phyloP scores from a whole-genome alignment of 805 yeast species.

The Priceomyces haplophilus region DNA sequence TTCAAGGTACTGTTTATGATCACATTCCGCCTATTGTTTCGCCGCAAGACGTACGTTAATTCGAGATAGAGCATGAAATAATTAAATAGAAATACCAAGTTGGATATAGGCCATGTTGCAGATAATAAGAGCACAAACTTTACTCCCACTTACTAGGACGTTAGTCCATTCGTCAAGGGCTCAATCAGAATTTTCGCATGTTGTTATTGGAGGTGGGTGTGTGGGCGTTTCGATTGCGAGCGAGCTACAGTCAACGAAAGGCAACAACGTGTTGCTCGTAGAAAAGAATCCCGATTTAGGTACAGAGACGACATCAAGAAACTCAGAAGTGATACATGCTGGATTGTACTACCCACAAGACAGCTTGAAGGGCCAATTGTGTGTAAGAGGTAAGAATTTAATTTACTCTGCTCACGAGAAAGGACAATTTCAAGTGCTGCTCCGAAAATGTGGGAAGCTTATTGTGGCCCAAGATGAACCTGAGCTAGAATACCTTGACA shows the following conservation, averaged over 20 bases:
- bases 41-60: no score
- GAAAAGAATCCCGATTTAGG: constrained; percentile 70
- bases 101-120: no score
- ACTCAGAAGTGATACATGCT: constrained; percentile 91
- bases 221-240: constrained; percentile 83
- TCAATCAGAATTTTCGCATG: constrained; percentile 58
- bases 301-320: constrained; percentile 81
- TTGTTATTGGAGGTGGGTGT: constrained; percentile 79
- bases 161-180: background rate
- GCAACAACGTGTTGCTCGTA: constrained; percentile 56
- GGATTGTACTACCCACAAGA: constrained; percentile 77
- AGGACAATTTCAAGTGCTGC: constrained; percentile 44
- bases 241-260: constrained; percentile 47
- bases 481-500: constrained; percentile 58
- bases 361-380: constrained; percentile 64
- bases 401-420: constrained; percentile 52
- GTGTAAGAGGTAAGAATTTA: constrained; percentile 70
- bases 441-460: constrained; percentile 76
- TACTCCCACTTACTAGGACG: background rate
- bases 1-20: no score
- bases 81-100: no score
- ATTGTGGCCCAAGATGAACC: constrained; percentile 73
- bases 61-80: no score
- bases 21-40: no score
- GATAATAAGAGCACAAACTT: no score